Base-by-base conservation (phyloP, 805 yeast species). In the Candida andamanensis region DNA sequence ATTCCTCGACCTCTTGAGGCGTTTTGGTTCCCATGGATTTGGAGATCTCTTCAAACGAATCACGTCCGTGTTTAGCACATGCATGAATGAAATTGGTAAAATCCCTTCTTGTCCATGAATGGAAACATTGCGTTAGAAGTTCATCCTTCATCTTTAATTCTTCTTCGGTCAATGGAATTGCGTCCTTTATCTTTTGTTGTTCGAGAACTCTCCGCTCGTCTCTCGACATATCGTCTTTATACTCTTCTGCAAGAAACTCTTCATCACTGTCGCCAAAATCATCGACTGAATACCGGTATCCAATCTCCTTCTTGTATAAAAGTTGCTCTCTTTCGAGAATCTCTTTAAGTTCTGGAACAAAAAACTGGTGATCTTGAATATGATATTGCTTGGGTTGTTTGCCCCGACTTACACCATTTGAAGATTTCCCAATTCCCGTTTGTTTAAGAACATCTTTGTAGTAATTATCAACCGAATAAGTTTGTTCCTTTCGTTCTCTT, bases 401-500 rank as follows among this genome's bases (percentile, higher is more conserved):
- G 8, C 78, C 74, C 29, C 35, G 44, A 4, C 29, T 20, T 22
- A 41, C 38, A 35, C 45, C 20, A 43, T 34, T 40, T 23, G 38
- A 40, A 24, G 29, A 23, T 31, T 36, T 41, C 30, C 37, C 33
- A 18, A 28, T 12, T 21, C 21, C 2, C 7, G 47, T 41, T 1
- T 69, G 62, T 26, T 67, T 67, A 43, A 82, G 58, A 20, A 80
- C 80, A 48, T 81, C 89, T 44, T 78, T 80, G 44, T 81, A 81
- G 49, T 81, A 81, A 26, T 78, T 81, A 54, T 83, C 92, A 28
- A 82, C 74, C 0, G 85, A 78, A 45, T 83, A 84, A 2, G 82
- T 78, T 44, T 81, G 86, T 41, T 83, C 89, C 42, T 81, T 83
- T 41, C 89, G 62, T 49, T 83, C 85, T 56, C 92, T 68, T 45